A percentile compares a stretch with the other conserved stretches of the same genome.
Conservation (phyloP, 176 grass and related monocot genomes). For the Oryza rufipogon region DNA sequence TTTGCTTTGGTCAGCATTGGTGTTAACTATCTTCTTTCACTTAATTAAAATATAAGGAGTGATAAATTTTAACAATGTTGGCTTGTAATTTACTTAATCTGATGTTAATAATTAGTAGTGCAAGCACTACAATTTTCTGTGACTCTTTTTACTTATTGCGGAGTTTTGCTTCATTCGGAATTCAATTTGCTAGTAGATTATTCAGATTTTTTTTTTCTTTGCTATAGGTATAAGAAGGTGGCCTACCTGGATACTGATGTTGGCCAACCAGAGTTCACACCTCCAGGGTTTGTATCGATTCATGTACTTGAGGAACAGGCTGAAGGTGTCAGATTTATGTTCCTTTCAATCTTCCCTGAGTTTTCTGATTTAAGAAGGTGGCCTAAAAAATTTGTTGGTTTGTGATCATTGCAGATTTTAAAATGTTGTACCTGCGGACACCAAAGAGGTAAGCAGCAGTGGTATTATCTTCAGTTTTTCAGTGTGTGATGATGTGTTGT, state of each 20-base stretch:
- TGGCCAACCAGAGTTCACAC: conserved; percentile 76
- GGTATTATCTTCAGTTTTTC: neutral
- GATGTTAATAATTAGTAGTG: neutral
- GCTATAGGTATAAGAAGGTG: conserved; percentile 62
- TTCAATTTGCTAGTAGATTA: neutral
- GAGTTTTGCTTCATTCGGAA: neutral
- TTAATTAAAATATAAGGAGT: neutral
- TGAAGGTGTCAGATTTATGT: conserved; percentile 41
- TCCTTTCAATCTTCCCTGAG: neutral
- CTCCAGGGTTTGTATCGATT: conserved; percentile 76
- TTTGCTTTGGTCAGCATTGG: neutral
- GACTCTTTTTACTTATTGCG: neutral
- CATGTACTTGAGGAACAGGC: conserved; percentile 65
- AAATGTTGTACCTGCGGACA: conserved; percentile 61
- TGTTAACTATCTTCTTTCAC: neutral
- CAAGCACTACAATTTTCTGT: conserved; percentile 13
- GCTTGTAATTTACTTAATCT: neutral
- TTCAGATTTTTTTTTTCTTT: conserved; percentile 30
- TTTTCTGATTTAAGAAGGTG: neutral
- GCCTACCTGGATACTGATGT: conserved; percentile 83
- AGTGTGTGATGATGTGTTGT: neutral
- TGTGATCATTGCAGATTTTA: conserved; percentile 56
- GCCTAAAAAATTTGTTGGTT: conserved; percentile 7
- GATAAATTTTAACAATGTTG: neutral
- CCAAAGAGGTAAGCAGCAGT: conserved; percentile 56